Conservation (phyloP, 129 eudicot genomes). For the Flaveria robusta region DNA sequence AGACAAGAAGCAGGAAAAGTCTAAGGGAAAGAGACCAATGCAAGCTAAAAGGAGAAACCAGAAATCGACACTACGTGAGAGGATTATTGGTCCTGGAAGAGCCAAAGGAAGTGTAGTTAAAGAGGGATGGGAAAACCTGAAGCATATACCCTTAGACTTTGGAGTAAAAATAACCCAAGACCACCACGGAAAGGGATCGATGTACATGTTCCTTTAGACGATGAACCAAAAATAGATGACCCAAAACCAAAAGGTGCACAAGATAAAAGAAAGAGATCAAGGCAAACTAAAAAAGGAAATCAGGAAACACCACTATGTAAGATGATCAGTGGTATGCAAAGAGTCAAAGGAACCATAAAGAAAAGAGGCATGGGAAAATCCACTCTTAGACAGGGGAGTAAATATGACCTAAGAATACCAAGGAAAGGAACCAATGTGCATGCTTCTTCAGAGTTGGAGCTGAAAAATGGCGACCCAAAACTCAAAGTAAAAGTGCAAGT, state of each 20-base stretch:
- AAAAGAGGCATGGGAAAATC: conserved; percentile 4
- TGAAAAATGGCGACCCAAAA: neutral
- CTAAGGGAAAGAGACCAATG: conserved; percentile 4
- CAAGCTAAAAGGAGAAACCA: neutral
- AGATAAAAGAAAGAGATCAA: conserved; percentile 10
- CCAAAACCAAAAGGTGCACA: neutral
- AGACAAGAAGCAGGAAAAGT: neutral
- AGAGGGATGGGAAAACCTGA: neutral
- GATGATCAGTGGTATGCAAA: neutral
- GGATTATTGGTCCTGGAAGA: neutral
- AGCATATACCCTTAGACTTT: conserved; percentile 9
- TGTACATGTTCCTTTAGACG: neutral
- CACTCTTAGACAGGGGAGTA: conserved; percentile 1
- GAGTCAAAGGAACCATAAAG: neutral
- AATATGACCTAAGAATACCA: neutral
- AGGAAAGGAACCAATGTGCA: neutral
- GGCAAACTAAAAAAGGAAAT: neutral
- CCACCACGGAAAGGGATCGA: neutral
- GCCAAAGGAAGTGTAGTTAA: neutral
- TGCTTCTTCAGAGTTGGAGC: neutral
- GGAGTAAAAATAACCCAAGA: neutral
- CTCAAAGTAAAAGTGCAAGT: neutral
- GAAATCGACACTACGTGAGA: neutral
- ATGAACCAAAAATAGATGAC: neutral
- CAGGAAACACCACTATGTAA: neutral